Conservation (phyloP, 208 protist genomes). For the Trypanosoma grayi region DNA sequence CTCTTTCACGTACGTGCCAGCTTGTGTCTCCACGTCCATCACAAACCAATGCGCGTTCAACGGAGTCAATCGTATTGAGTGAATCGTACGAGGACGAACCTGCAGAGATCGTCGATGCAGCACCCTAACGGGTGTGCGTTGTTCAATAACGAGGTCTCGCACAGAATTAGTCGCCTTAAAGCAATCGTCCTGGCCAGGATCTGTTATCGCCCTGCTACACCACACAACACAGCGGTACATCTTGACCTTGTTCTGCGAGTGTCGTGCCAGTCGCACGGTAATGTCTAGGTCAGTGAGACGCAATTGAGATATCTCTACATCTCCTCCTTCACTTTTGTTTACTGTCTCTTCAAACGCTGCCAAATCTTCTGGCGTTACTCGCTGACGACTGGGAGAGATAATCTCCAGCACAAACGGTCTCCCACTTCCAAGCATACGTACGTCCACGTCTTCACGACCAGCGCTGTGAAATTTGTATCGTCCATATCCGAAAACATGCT, state of each 20-base stretch:
- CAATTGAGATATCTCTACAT: conserved; percentile 65
- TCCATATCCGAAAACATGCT: conserved; percentile 71
- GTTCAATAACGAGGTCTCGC: conserved; percentile 60
- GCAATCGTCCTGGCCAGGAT: conserved; percentile 34
- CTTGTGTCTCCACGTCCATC: conserved; percentile 90
- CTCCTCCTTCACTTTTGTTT: conserved; percentile 57
- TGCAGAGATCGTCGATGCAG: conserved; percentile 93
- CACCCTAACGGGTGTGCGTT: conserved; percentile 94
- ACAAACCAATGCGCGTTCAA: conserved; percentile 90
- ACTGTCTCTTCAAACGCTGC: conserved; percentile 35
- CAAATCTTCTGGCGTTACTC: conserved; percentile 55
- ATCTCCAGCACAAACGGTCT: conserved; percentile 93
- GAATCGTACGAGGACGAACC: conserved; percentile 76
- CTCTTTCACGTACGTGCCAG: conserved; percentile 98
- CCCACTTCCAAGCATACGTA: conserved; percentile 93
- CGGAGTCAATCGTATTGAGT: conserved; percentile 59
- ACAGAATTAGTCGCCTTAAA: conserved; percentile 40
- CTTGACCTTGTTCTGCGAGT: conserved; percentile 90
- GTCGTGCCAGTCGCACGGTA: conserved; percentile 73
- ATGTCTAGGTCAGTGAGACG: conserved; percentile 57
- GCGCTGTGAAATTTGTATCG: conserved; percentile 92
- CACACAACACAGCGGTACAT: conserved; percentile 87
- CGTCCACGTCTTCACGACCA: conserved; percentile 94
- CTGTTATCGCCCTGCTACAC: conserved; percentile 58
- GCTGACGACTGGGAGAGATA: conserved; percentile 57